Evolutionary conservation across 1,284 basidiomycete genomes (phyloP).

Genomic region (Ustilago shanxiensis): DNA sequence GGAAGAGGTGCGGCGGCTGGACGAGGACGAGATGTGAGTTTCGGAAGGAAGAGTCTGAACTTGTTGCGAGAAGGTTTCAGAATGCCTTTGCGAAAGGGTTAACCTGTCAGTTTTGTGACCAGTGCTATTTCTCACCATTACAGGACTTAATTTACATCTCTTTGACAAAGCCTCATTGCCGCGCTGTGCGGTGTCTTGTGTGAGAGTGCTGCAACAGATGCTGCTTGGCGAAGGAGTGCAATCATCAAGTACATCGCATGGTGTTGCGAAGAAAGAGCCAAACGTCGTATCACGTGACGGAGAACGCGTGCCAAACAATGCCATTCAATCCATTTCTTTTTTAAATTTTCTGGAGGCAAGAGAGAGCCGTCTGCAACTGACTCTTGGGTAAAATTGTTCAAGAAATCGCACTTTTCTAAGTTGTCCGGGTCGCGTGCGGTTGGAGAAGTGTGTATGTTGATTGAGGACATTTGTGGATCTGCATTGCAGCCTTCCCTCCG

Average conservation of each 20-base stretch:
- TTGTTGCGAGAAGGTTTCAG: slow-evolving; percentile 40
- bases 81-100: slow-evolving; percentile 26
- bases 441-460: slow-evolving; percentile 9
- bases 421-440: not conserved
- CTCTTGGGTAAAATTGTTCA: too few relatives aligned
- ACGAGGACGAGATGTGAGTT: slow-evolving; percentile 31
- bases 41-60: slow-evolving; percentile 51
- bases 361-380: too few relatives aligned
- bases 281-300: not conserved
- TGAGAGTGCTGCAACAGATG: too few relatives aligned
- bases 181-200: too few relatives aligned
- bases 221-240: too few relatives aligned
- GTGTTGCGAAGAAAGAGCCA: not conserved
- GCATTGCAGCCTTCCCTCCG: not conserved
- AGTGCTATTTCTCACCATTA: not conserved
- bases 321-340: too few relatives aligned
- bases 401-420: too few relatives aligned
- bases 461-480: not conserved
- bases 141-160: not conserved
- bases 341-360: too few relatives aligned
- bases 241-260: too few relatives aligned
- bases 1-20: not conserved
- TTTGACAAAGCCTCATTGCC: not conserved
- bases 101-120: not conserved
- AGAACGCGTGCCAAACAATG: not conserved